phyloP scores from a whole-genome alignment of 2,329 filamentous ascomycete genomes.

The Lecanicillium sp. region DNA sequence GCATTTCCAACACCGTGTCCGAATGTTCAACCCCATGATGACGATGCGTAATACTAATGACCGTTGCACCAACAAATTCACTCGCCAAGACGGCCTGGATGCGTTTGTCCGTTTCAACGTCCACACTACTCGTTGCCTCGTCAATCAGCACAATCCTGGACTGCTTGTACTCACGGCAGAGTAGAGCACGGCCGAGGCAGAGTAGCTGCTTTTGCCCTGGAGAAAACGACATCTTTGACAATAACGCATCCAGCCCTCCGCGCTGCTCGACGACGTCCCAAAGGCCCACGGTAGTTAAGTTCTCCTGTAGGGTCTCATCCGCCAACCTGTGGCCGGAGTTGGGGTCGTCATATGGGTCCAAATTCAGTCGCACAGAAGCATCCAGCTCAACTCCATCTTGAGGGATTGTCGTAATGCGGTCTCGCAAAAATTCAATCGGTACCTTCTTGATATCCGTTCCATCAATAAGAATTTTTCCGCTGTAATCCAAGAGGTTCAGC shows the following conservation, averaged over 20 bases:
- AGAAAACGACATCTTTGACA: constrained; percentile 10
- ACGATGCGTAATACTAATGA: constrained; percentile 41
- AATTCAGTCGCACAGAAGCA: constrained; percentile 1
- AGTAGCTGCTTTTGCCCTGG: constrained; percentile 51
- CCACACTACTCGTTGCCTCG: constrained; percentile 34
- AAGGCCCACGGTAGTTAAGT: constrained; percentile 10
- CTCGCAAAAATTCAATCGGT: constrained; percentile 12
- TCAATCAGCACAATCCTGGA: constrained; percentile 29
- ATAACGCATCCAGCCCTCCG: constrained; percentile 8
- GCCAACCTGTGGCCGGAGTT: not conserved
- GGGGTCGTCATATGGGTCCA: constrained; percentile 2
- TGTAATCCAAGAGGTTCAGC: not conserved
- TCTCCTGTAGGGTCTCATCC: constrained; percentile 9
- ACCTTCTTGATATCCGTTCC: constrained; percentile 1
- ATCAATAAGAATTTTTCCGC: constrained; percentile 7
- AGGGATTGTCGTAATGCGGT: constrained; percentile 18
- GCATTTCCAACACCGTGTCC: constrained; percentile 8
- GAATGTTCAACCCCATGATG: constrained; percentile 8
- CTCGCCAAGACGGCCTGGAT: constrained; percentile 32
- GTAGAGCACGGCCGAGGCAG: constrained; percentile 46
- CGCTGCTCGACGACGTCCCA: constrained; percentile 6
- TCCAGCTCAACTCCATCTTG: constrained; percentile 15
- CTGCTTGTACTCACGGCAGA: constrained; percentile 27
- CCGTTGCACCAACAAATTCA: constrained; percentile 39
- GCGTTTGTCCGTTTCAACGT: constrained; percentile 29